Evolutionary conservation across 2,329 filamentous ascomycete species (phyloP), one percentile per base, ranked within the genome.

Genomic region (Colletotrichum nymphaeae): DNA sequence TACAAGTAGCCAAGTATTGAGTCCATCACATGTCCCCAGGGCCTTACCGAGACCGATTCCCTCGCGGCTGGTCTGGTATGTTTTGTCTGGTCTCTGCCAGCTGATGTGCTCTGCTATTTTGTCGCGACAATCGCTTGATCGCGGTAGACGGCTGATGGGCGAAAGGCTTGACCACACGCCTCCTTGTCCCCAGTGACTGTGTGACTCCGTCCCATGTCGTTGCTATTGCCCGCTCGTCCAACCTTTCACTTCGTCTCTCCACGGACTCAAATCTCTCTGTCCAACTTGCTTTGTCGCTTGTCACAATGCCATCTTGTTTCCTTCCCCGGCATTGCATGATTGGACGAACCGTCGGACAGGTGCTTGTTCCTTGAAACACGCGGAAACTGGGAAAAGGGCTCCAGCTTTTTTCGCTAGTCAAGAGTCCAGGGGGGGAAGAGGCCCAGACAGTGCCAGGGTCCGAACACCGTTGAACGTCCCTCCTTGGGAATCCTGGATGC

Each of bases 361-460:
- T 60, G 55, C 60, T 73, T 62, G 55, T 73, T 58, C 46, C 53
- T 66, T 66, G 60, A 71, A 71, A 73, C 71, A 73, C 28, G 60
- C 71, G 56, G 67, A 70, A 65, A 66, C 71, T 63, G 67, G 71
- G 67, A 63, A 73, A 49, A 66, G 67, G 60, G 67, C 67, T 56
- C 62, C 49, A 60, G 32, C 55, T 56, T 69, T 35, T 42, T 52
- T 42, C n/a, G 12, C 52, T 19, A 32, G 28, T 52, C 58, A 52
- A 62, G 55, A 42, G 58, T 30, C n/a, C 3, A 22, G 7, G 22
- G 49, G 49, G 6, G 4, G 14, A 14, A 32, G 63, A 56, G 22
- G 32, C 37, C 37, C 52, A 53, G 52, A 30, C 22, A 37, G 28
- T 56, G 14, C 53, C 42, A 65, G 70, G 60, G 60, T 66, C 71